These are phyloP conservation scores for Wickerhamiella pararugosa DNA, from an alignment of 1,139 yeast genomes.

Conservation along the genomic window DNA sequence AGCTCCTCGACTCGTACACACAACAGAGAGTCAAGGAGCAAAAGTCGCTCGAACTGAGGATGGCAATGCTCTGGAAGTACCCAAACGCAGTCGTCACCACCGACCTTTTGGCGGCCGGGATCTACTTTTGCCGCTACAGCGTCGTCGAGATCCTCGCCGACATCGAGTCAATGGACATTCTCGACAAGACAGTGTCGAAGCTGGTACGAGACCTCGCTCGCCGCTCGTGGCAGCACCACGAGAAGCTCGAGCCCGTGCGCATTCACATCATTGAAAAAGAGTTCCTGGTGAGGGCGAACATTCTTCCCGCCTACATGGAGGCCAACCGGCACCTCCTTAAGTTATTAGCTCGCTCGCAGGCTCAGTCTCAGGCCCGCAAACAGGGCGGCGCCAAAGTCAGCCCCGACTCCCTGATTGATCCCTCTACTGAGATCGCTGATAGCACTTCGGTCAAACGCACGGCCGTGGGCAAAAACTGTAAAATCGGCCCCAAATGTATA, in stretches of 20 bases:
- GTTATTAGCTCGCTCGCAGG: constrained; percentile 21
- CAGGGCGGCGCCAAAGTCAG: constrained; percentile 71
- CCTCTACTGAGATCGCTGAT: constrained; percentile 46
- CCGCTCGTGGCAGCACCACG: constrained; percentile 76
- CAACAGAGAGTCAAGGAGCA: constrained; percentile 49
- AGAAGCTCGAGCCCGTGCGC: constrained; percentile 43
- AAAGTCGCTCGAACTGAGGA: constrained; percentile 60
- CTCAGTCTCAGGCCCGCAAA: constrained; percentile 10
- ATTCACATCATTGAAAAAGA: constrained; percentile 42
- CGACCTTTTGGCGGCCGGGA: constrained; percentile 56
- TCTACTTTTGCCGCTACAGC: constrained; percentile 56
- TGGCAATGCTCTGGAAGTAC: constrained; percentile 80
- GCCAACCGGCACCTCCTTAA: constrained; percentile 74
- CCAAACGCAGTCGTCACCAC: constrained; percentile 68
- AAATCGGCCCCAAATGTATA: constrained; percentile 72
- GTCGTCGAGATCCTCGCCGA: constrained; percentile 31
- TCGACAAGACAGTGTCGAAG: constrained; percentile 43
- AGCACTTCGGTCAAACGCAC: constrained; percentile 75
- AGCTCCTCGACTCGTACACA: constrained; percentile 56
- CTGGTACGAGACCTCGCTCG: constrained; percentile 77
- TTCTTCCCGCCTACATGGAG: constrained; percentile 71
- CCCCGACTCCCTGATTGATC: constrained; percentile 66
- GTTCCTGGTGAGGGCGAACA: constrained; percentile 57
- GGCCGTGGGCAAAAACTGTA: constrained; percentile 63
- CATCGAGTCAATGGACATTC: constrained; percentile 15